Evolutionary conservation across 306 rosid species (phyloP), one percentile per base, ranked within the genome.

Genomic region (Comarum palustre): DNA sequence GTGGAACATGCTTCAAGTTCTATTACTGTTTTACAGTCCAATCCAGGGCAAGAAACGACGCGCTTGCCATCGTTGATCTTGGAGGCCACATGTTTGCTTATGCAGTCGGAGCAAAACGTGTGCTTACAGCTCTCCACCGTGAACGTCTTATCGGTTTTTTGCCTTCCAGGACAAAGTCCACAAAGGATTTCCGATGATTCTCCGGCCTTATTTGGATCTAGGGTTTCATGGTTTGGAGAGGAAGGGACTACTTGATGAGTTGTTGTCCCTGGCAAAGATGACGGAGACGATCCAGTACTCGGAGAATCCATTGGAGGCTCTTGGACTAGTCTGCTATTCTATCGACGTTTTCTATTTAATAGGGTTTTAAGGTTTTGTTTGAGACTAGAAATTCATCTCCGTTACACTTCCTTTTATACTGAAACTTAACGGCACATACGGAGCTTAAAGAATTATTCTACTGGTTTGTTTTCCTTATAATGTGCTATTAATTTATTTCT

Each of bases 31-130:
- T 34, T 29, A 67, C 94, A 89, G 68, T 71, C 73, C 43, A 81
- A 15, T 45, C 69, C 71, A 11, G 86, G 94, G 69, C 91, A 89
- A 0, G 66, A 13, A 24, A 89, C 83, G 0, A 5, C 8, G 19
- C 75, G 57, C 31, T 74, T 42, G 52, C 57, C 52, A 0, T 81
- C 85, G n/a, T 76, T 68, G 66, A 89, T 71, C 55, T 85, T 89
- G 0, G 75, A n/a, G 15, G 85, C 77, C 8, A 85, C 81, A 29
- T 86, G 85, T 55, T 86, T 87, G 9, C 47, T 13, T 2, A 85
- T 63, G 60, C 95, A 89, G 0, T 85, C 84, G 8, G 75, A 52
- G 62, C 91, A 87, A 54, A 83, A 89, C 0, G 90, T 85, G 64
- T 85, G 89, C 10, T 16, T 31, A 9, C 95, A 87, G 5, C 39